These are phyloP conservation scores for Solanum appendiculatum DNA, from an alignment of 257 asterid genomes.

Conservation along the genomic window DNA sequence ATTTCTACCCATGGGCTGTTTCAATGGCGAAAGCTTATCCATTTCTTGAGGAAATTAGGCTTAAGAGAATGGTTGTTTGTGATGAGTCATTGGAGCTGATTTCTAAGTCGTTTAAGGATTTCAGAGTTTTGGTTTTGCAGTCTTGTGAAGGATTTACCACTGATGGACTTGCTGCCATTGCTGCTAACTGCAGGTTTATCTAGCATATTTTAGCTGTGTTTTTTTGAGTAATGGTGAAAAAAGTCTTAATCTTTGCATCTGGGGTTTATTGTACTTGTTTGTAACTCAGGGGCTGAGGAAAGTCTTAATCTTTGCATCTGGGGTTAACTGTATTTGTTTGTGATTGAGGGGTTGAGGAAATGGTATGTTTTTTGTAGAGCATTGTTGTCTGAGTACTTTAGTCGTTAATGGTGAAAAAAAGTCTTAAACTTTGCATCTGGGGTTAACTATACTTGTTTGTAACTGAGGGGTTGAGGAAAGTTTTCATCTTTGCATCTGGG, in stretches of 20 bases:
- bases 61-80: conserved; percentile 87
- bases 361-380: background rate
- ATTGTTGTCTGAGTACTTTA: background rate
- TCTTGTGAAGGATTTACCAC: conserved; percentile 60
- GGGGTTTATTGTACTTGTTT: background rate
- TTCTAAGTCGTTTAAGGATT: conserved; percentile 47
- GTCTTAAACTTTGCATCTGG: background rate
- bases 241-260: background rate
- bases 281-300: background rate
- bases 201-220: background rate
- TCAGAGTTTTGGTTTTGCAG: conserved; percentile 44
- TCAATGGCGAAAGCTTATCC: conserved; percentile 71
- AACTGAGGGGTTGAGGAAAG: background rate
- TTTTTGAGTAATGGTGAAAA: background rate
- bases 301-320: too few species aligned
- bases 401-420: background rate
- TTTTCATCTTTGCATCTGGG: background rate
- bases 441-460: background rate
- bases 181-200: conserved; percentile 61
- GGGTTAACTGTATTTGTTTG: background rate
- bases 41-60: conserved; percentile 72
- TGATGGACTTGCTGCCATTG: conserved; percentile 63
- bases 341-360: background rate
- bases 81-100: conserved; percentile 63
- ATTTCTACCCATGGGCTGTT: conserved; percentile 56